These are phyloP conservation scores for Chlorella sorokiniana DNA, from an alignment of 139 green algal species.

Conservation along the genomic window DNA sequence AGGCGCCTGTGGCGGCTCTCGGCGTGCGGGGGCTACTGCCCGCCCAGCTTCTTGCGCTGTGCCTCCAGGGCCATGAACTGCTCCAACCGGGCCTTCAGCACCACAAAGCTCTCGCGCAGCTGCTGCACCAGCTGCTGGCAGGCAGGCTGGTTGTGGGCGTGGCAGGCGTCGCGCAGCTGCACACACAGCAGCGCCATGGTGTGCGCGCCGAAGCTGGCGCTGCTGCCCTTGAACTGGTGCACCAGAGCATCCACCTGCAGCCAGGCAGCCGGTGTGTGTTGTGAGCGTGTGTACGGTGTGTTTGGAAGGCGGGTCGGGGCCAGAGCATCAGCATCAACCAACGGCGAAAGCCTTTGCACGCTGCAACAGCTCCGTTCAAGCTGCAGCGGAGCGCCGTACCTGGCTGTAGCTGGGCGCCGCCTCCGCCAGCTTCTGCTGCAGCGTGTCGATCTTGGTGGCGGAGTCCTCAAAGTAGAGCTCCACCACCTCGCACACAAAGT, in stretches of 20 bases:
- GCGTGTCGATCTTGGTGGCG: constrained; percentile 36
- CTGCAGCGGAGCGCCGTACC: neutral
- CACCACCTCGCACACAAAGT: constrained; percentile 82
- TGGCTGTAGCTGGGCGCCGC: constrained; percentile 16
- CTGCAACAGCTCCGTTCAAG: neutral
- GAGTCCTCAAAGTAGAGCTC: constrained; percentile 85
- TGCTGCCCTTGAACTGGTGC: constrained; percentile 91
- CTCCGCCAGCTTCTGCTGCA: constrained; percentile 16
- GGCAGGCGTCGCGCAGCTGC: constrained; percentile 70
- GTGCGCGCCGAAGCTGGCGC: constrained; percentile 62
- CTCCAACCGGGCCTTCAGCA: constrained; percentile 60
- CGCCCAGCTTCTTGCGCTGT: constrained; percentile 50
- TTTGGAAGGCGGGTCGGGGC: neutral
- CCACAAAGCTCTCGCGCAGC: constrained; percentile 35
- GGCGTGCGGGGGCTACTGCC: neutral
- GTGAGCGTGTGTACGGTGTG: too few relatives aligned
- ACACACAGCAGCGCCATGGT: constrained; percentile 66
- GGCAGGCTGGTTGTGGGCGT: constrained; percentile 29
- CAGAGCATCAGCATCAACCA: neutral
- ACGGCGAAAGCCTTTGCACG: neutral
- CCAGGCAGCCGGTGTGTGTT: too few relatives aligned
- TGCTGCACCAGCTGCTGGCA: constrained; percentile 49
- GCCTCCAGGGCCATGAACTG: constrained; percentile 70
- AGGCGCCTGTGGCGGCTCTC: neutral
- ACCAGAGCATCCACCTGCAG: constrained; percentile 77